Base-by-base conservation (phyloP, 1,284 basidiomycete species). In the Stereum hirsutum region DNA sequence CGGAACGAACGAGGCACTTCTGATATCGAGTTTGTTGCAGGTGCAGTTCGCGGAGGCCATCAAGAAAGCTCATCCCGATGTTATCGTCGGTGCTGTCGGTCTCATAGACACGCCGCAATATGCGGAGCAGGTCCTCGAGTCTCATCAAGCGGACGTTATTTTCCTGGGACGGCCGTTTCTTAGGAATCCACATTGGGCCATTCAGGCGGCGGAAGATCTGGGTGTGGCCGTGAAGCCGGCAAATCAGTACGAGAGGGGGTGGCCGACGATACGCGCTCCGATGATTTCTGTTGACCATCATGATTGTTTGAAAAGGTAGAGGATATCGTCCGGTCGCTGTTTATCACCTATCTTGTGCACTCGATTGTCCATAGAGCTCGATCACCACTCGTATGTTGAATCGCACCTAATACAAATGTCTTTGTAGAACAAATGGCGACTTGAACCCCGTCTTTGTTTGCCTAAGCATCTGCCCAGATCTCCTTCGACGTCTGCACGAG, bases 21-120 rank as follows among this genome's bases (percentile, higher is more conserved):
- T n/a, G n/a, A 30, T 20, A 39, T 20, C 44, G n/a, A n/a, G n/a
- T n/a, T 14, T 7, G 15, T 41, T 17, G 20, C 49, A 88, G 75
- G 75, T 86, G 2, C 79, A 74, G 2, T 85, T 87, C 54, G 78
- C 87, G 1, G 77, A 75, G 50, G 72, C 69, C 27, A 58, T 90
- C 54, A 88, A 87, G 65, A 70, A 75, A 47, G 69, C 74, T 5
- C 63, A 81, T 46, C 74, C 77, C 0, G 59, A 70, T 30, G 52
- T 87, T 15, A 54, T 66, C 5, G 61, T 88, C 43, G 77, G 78
- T 11, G 58, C 81, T 2, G 88, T 91, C n/a, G 89, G 89, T 2
- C 58, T 84, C 39, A 85, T 92, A 54, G 83, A 75, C 0, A 69
- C 76, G 10, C 70, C 80, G 2, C 51, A 67, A 19, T 70, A 83